A percentile compares a stretch with the other conserved stretches of the same genome.
Evolutionary conservation across 352 stramenopile genomes (phyloP).

Genomic region (Blastocystis sp.): DNA sequence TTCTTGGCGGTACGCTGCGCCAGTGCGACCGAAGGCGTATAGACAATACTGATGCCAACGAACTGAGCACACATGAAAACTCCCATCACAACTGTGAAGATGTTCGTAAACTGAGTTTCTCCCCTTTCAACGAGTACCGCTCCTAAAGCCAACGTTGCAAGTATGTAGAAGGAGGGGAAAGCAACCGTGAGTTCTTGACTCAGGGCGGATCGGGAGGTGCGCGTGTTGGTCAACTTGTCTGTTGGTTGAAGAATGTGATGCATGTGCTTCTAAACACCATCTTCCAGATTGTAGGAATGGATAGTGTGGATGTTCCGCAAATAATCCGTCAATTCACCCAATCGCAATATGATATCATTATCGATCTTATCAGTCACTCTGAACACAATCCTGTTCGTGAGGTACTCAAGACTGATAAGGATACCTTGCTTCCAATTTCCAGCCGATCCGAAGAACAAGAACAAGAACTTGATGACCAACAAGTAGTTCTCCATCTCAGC

Average conservation of each 20-base stretch:
- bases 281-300: conserved; percentile 45
- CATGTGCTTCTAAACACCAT: neutral
- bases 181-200: neutral
- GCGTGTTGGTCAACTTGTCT: neutral
- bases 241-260: neutral
- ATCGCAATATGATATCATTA: conserved; percentile 7
- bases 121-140: neutral
- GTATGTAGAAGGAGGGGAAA: conserved; percentile 1
- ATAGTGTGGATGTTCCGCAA: conserved; percentile 53
- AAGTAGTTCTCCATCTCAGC: neutral
- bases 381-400: neutral
- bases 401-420: neutral
- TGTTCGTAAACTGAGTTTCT: neutral
- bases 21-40: conserved; percentile 4
- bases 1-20: conserved; percentile 19
- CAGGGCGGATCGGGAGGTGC: neutral
- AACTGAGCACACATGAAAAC: conserved; percentile 23
- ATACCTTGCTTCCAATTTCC: conserved; percentile 28
- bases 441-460: neutral
- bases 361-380: conserved; percentile 22
- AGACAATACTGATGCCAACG: conserved; percentile 47
- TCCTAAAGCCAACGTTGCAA: neutral
- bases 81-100: conserved; percentile 7
- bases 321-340: conserved; percentile 3
- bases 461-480: neutral